Conservation (phyloP, 106 monocot species). For the Cymbidium sinense region DNA sequence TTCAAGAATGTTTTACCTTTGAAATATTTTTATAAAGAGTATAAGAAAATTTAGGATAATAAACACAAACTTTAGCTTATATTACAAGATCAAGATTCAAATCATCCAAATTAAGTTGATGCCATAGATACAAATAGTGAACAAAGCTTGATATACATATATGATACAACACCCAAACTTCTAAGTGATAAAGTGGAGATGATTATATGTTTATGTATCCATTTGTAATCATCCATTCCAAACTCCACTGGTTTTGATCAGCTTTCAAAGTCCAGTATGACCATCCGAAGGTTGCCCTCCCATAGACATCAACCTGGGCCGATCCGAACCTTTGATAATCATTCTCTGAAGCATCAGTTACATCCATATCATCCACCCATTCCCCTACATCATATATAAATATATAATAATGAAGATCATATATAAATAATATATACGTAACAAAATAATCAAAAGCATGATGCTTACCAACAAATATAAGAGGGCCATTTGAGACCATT, state of each 20-base stretch:
- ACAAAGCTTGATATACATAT: no score
- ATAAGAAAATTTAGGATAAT: no score
- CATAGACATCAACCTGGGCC: constrained; percentile 51
- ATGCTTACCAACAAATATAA: constrained; percentile 55
- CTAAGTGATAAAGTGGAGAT: neutral
- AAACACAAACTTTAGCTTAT: no score
- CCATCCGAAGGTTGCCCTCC: constrained; percentile 70
- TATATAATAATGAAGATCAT: no score
- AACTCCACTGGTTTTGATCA: constrained; percentile 48
- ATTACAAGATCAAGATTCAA: no score
- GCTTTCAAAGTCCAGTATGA: constrained; percentile 68
- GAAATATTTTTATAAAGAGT: no score
- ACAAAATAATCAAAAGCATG: neutral
- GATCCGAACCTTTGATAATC: constrained; percentile 59
- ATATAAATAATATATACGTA: no score
- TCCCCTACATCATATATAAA: constrained; percentile 43
- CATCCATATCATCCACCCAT: constrained; percentile 72
- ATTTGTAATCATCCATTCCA: constrained; percentile 79
- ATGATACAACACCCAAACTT: no score
- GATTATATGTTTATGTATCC: constrained; percentile 43
- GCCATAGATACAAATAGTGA: no score
- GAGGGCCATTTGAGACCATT: constrained; percentile 40
- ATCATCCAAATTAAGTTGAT: no score
- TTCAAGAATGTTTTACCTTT: no score
- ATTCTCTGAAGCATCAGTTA: constrained; percentile 20